Conservation (phyloP, 1,139 yeast genomes). For the Yamadazyma sp. region DNA sequence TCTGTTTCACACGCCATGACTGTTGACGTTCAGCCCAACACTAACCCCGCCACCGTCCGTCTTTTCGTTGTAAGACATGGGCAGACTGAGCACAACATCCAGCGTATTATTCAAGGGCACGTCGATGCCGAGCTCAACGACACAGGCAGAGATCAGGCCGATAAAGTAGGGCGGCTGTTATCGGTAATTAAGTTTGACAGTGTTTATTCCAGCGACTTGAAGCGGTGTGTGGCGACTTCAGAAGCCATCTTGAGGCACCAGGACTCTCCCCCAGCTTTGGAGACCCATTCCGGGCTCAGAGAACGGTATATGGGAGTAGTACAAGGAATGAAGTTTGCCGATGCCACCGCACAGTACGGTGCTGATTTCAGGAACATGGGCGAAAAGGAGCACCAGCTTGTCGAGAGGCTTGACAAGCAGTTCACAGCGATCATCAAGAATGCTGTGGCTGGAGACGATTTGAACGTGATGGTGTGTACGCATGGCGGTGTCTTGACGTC, state of each 20-base stretch:
- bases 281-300: constrained; percentile 48
- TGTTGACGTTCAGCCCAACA: constrained; percentile 29
- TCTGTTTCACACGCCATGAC: constrained; percentile 23
- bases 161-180: constrained; percentile 45
- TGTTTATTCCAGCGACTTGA: constrained; percentile 59
- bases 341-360: constrained; percentile 55
- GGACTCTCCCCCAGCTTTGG: constrained; percentile 14
- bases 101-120: constrained; percentile 76
- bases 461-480: constrained; percentile 64
- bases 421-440: constrained; percentile 46
- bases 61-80: constrained; percentile 76
- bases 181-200: constrained; percentile 45
- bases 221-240: constrained; percentile 60
- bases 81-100: constrained; percentile 69
- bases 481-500: constrained; percentile 87
- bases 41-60: constrained; percentile 42
- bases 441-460: constrained; percentile 30
- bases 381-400: constrained; percentile 50
- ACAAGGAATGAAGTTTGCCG: constrained; percentile 70
- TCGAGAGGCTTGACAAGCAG: constrained; percentile 49
- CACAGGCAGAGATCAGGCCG: constrained; percentile 59
- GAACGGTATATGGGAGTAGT: constrained; percentile 78
- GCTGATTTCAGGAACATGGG: constrained; percentile 46
- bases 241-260: constrained; percentile 35
- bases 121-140: constrained; percentile 58